Evolutionary conservation across 495 filamentous ascomycete species (phyloP).

Genomic region (Ramalina peruviana): DNA sequence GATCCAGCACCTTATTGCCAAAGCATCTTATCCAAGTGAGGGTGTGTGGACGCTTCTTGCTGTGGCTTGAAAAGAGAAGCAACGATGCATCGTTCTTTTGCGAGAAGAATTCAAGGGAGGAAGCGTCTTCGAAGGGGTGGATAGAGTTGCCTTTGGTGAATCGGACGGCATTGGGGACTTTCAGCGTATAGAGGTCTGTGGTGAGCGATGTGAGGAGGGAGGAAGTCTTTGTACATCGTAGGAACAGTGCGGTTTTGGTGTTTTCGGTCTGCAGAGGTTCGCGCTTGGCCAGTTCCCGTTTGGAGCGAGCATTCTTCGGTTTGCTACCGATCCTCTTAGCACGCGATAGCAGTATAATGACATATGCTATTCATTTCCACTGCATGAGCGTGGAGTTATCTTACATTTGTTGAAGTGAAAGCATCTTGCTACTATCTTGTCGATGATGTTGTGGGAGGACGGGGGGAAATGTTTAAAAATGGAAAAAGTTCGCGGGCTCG

Average conservation of each 20-base stretch:
- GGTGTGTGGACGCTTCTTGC: slow-evolving; percentile 86
- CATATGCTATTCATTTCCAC: not conserved
- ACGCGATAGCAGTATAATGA: not conserved
- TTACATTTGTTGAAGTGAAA: slow-evolving; percentile 33
- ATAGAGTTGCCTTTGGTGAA: slow-evolving; percentile 93
- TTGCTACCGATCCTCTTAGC: slow-evolving; percentile 39
- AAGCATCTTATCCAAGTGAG: slow-evolving; percentile 77
- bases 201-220: slow-evolving; percentile 65
- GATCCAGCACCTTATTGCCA: slow-evolving; percentile 73
- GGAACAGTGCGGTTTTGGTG: slow-evolving; percentile 71
- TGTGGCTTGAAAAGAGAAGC: slow-evolving; percentile 64
- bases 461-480: not conserved
- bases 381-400: slow-evolving; percentile 6
- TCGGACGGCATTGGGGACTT: slow-evolving; percentile 62
- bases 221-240: slow-evolving; percentile 70
- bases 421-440: not conserved
- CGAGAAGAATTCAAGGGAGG: slow-evolving; percentile 80
- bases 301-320: slow-evolving; percentile 86
- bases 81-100: slow-evolving; percentile 87
- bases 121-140: slow-evolving; percentile 83
- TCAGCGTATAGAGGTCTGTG: slow-evolving; percentile 67
- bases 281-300: slow-evolving; percentile 79
- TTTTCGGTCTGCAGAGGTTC: slow-evolving; percentile 82
- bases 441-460: not conserved
- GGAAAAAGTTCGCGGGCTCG: not conserved